Evolutionary conservation across 305 asterid species (phyloP).

Genomic region (Rubia balearica): DNA sequence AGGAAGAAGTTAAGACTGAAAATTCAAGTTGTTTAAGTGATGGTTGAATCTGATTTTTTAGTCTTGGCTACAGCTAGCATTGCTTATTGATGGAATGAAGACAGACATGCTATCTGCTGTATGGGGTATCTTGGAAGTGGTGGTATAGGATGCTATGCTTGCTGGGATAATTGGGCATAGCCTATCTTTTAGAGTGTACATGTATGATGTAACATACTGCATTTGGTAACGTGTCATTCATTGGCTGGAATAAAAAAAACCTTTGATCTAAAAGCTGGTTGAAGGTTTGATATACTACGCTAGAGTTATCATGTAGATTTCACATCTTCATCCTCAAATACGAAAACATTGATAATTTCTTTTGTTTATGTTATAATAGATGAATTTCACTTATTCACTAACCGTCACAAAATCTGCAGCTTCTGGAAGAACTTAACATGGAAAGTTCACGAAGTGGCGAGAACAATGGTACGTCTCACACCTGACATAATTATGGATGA

Average conservation of each 20-base stretch:
- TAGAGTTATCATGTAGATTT: too few species aligned
- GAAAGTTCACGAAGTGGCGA: conserved; percentile 49
- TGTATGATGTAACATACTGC: too few species aligned
- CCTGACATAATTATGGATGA: not conserved
- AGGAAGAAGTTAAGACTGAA: not conserved
- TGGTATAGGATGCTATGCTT: not conserved
- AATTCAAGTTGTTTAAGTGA: not conserved
- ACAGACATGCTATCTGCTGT: not conserved
- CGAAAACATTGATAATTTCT: too few species aligned
- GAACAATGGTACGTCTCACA: conserved; percentile 38
- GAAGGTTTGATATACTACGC: not conserved
- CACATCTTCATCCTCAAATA: too few species aligned
- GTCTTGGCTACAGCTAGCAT: too few species aligned
- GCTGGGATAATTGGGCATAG: too few species aligned
- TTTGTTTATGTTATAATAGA: too few species aligned
- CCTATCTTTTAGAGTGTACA: too few species aligned
- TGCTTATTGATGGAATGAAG: not conserved
- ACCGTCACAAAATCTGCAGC: conserved; percentile 37
- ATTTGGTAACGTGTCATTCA: not conserved
- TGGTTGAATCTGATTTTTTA: not conserved
- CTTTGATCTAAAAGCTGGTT: not conserved
- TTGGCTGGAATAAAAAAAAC: not conserved
- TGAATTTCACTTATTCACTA: conserved; percentile 1
- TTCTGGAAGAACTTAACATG: conserved; percentile 67
- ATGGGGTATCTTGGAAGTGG: too few species aligned